phyloP scores from a whole-genome alignment of 768 basidiomycete genomes.

The Tephrocybe sp. region DNA sequence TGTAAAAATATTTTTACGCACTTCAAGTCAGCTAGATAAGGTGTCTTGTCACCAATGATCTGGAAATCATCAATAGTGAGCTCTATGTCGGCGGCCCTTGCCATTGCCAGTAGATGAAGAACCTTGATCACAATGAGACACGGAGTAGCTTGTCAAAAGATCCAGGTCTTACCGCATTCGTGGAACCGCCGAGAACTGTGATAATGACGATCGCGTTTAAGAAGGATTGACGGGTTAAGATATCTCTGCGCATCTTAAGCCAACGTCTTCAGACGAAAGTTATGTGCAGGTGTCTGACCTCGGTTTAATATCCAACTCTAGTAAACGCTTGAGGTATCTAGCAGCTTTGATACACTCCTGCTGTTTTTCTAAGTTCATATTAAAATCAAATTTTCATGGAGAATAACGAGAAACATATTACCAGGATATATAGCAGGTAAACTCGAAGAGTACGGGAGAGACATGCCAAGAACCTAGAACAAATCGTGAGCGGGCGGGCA shows the following conservation, averaged over 20 bases:
- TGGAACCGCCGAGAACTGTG: conserved; percentile 82
- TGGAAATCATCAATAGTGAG: conserved; percentile 89
- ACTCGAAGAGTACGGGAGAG: conserved; percentile 79
- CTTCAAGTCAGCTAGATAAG: conserved; percentile 84
- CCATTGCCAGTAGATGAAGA: conserved; percentile 81
- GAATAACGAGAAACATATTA: conserved; percentile 21
- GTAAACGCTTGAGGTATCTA: conserved; percentile 68
- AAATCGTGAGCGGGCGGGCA: not conserved
- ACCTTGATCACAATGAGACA: conserved; percentile 43
- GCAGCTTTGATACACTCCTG: conserved; percentile 83
- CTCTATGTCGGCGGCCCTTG: conserved; percentile 68
- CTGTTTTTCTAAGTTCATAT: conserved; percentile 55
- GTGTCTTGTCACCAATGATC: conserved; percentile 71
- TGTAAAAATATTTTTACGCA: conserved; percentile 21
- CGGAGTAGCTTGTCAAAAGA: not conserved
- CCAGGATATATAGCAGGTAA: conserved; percentile 73
- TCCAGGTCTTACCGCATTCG: conserved; percentile 65
- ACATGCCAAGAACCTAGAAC: conserved; percentile 68
- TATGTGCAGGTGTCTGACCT: conserved; percentile 32
- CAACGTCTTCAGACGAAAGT: not conserved
- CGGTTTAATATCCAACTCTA: conserved; percentile 82
- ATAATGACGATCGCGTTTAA: conserved; percentile 81
- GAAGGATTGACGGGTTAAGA: conserved; percentile 52
- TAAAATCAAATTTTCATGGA: not conserved
- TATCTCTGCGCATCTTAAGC: conserved; percentile 29